Evolutionary conservation across 345 rosid species (phyloP).

Genomic region (Psidium friedrichsthalianum): DNA sequence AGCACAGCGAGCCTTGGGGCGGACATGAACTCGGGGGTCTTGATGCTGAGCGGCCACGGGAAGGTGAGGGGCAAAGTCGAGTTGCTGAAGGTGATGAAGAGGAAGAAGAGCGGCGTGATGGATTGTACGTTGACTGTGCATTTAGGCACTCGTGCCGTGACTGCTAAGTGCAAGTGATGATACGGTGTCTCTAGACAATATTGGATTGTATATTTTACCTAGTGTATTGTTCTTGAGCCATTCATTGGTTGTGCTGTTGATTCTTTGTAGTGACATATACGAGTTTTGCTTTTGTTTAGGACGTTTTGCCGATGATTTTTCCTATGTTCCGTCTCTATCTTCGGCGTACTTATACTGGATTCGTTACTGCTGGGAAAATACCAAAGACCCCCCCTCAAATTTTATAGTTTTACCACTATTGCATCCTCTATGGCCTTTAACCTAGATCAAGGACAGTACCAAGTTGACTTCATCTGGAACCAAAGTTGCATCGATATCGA

Average conservation of each 20-base stretch:
- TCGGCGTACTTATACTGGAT: neutral
- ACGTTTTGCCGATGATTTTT: neutral
- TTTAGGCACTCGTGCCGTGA: neutral
- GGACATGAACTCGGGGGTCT: neutral
- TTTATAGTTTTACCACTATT: neutral
- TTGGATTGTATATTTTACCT: neutral
- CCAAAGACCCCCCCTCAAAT: neutral
- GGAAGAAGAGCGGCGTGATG: conserved; percentile 1
- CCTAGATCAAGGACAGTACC: neutral
- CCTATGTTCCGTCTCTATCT: neutral
- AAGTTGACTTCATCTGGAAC: neutral
- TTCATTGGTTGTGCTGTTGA: neutral
- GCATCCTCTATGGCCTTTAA: neutral
- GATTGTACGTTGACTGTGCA: neutral
- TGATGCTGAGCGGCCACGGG: neutral
- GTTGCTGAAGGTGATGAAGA: conserved; percentile 1
- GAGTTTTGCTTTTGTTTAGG: neutral
- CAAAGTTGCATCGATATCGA: too few relatives aligned
- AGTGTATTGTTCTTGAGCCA: neutral
- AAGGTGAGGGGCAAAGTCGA: conserved; percentile 1
- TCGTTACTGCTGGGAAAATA: neutral
- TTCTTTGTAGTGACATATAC: neutral
- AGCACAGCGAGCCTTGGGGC: neutral
- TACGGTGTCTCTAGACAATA: neutral
- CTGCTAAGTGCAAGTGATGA: conserved; percentile 1